Evolutionary conservation across 805 yeast genomes (phyloP), one percentile per base, ranked within the genome.

Genomic region (Sugiyamaella floridensis): DNA sequence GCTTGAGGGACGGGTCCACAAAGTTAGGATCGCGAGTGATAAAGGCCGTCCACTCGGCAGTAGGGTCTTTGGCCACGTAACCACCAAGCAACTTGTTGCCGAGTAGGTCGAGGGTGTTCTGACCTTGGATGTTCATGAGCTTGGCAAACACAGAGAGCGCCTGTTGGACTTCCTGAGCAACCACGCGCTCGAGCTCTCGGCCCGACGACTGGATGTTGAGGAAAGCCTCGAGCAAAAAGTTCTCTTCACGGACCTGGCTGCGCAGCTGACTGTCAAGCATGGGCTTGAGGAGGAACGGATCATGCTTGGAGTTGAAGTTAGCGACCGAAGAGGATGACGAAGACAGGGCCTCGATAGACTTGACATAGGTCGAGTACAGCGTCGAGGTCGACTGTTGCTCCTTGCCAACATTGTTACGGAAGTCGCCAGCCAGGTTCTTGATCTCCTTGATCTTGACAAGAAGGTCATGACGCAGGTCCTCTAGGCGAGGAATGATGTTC

Each of bases 21-120:
- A 88, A 86, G 66, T 83, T 81, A 44, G 78, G 72, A 69, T 90
- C 89, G 56, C 84, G 79, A 9, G 81, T 70, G 49, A 90, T 78
- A 58, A 88, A 93, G 34, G 86, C 78, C 55, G 86, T 87, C 96
- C 97, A 92, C 72, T 93, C 98, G 65, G 81, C 81, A 40, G 79
- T 75, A 11, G 96, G 82, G 55, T 86, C 89, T 64, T 86, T 85
- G 37, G 85, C 77, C 56, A 89, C 77, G 58, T 89, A 81, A 1
- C 89, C 89, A 57, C 82, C 82, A 59, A 86, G 79, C 15, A 88
- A 82, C 45, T 84, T 73, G 60, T 83, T 84, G 42, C 89, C 83
- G 60, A 82, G 82, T 61, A 81, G 82, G 43, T 57, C 61, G 19
- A 57, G 58, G 18, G 56, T 54, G 45, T 58, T 56, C 47, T 63